Evolutionary conservation across 2,329 filamentous ascomycete species (phyloP).

Genomic region (Paecilomyces variotii): DNA sequence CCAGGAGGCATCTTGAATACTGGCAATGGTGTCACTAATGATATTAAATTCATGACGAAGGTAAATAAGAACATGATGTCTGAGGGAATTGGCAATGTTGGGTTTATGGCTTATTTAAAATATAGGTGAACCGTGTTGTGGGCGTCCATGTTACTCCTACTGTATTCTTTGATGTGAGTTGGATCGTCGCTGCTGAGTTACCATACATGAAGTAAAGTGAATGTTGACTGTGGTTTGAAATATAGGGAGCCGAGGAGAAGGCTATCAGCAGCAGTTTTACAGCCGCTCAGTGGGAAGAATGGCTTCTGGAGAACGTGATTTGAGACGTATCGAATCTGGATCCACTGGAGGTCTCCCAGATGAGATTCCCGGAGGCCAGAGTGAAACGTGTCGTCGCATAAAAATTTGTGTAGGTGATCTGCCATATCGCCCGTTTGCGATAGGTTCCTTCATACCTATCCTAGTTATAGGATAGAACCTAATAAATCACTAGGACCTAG

Average conservation of each 20-base stretch:
- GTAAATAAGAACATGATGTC: constrained; percentile 30
- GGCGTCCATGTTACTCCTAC: constrained; percentile 89
- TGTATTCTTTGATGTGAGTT: constrained; percentile 66
- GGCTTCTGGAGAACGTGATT: constrained; percentile 59
- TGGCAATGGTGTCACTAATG: constrained; percentile 76
- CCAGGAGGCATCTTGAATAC: constrained; percentile 63
- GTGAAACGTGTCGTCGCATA: background rate
- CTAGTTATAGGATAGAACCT: no score
- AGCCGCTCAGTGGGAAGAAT: constrained; percentile 75
- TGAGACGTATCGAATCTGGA: constrained; percentile 22
- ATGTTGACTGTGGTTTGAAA: constrained; percentile 15
- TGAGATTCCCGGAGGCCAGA: background rate
- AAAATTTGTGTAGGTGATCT: no score
- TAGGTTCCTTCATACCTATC: no score
- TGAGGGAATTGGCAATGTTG: background rate
- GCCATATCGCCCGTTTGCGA: no score
- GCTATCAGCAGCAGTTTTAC: constrained; percentile 74
- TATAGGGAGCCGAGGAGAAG: constrained; percentile 60
- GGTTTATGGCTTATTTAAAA: constrained; percentile 9
- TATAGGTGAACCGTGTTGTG: constrained; percentile 55
- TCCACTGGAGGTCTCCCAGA: background rate
- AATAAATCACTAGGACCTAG: no score
- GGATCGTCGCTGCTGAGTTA: constrained; percentile 1
- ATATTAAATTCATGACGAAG: constrained; percentile 78
- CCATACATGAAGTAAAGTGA: background rate